Evolutionary conservation across 176 grass and related monocot genomes (phyloP), one percentile per base, ranked within the genome.

Genomic region (Melocanna baccifera): DNA sequence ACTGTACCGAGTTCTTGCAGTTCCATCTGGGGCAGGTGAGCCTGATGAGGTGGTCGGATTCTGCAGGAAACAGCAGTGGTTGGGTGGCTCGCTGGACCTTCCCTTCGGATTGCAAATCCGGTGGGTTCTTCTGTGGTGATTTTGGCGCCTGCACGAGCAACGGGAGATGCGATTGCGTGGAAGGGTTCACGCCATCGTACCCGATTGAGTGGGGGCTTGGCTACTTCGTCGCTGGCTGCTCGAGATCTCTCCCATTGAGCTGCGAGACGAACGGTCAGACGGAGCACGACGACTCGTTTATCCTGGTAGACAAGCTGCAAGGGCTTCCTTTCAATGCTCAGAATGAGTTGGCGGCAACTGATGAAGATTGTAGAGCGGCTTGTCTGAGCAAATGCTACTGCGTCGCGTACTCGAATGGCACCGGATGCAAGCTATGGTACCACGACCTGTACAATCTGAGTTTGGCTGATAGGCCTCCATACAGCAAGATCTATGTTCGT

Each of bases 301-400:
- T 45, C 42, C 42, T 45, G 42, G 42, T 45, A 12, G 42, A 45
- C 42, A 45, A 12, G 42, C 42, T 45, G 42, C 42, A 45, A 45
- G 42, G 42, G 42, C 42, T 45, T 45, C 42, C 42, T 45, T 45
- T 12, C 42, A 12, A 45, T 45, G 42, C 42, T 45, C 42, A 45
- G 42, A 45, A 45, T 45, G 42, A 45, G 42, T 45, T 45, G 42
- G 42, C 3, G 42, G 42, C 42, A 45, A 45, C 42, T 45, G 11
- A 45, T 12, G 42, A 45, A 45, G 42, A 45, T 45, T 45, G 42
- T 45, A 45, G 9, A 45, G 42, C 42, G 42, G 10, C 10, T 45
- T 91, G 89, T 22, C 5, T 20, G 46, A 88, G 22, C 75, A 88
- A 88, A 75, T 91, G 89, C 64, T 88, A 81, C 71, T 88, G 89